phyloP scores from a whole-genome alignment of 2,329 filamentous ascomycete genomes.

The Fusarium zealandicum region DNA sequence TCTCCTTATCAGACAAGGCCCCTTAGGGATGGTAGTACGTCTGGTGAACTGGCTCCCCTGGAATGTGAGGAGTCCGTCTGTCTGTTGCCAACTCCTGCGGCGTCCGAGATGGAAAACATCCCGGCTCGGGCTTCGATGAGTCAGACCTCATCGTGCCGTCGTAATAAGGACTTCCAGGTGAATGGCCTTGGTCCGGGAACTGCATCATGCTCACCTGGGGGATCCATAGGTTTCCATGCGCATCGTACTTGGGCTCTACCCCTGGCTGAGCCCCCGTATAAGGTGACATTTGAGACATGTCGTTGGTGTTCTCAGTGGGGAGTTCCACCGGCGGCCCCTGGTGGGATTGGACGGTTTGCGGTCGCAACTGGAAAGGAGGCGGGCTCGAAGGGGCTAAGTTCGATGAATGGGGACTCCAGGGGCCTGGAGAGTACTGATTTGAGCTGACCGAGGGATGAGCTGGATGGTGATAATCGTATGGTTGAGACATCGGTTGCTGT shows the following conservation, averaged over 20 bases:
- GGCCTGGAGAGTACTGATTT: constrained; percentile 34
- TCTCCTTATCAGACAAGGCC: neutral
- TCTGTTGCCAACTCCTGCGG: constrained; percentile 39
- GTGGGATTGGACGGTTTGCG: constrained; percentile 34
- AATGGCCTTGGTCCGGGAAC: constrained; percentile 28
- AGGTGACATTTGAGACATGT: constrained; percentile 22
- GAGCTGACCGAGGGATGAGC: constrained; percentile 30
- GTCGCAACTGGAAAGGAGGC: constrained; percentile 16
- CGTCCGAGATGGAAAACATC: constrained; percentile 27
- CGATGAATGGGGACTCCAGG: constrained; percentile 41
- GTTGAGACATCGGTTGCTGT: constrained; percentile 38
- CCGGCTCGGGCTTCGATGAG: constrained; percentile 28
- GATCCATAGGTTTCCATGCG: constrained; percentile 44
- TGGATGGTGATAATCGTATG: constrained; percentile 37
- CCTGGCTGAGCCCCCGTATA: constrained; percentile 18
- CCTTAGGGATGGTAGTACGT: constrained; percentile 40
- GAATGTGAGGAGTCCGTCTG: constrained; percentile 15
- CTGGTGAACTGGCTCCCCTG: constrained; percentile 27
- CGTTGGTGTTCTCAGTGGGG: constrained; percentile 29
- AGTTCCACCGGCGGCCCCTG: constrained; percentile 41
- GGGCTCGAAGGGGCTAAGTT: constrained; percentile 31
- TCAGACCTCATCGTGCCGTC: constrained; percentile 23
- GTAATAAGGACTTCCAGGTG: constrained; percentile 33
- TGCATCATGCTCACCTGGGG: constrained; percentile 46
- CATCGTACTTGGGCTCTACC: constrained; percentile 43